Percentiles rank a stretch among this genome's conserved stretches.
phyloP scores from a whole-genome alignment of 306 rosid genomes.

The Abrus pulchellus region DNA sequence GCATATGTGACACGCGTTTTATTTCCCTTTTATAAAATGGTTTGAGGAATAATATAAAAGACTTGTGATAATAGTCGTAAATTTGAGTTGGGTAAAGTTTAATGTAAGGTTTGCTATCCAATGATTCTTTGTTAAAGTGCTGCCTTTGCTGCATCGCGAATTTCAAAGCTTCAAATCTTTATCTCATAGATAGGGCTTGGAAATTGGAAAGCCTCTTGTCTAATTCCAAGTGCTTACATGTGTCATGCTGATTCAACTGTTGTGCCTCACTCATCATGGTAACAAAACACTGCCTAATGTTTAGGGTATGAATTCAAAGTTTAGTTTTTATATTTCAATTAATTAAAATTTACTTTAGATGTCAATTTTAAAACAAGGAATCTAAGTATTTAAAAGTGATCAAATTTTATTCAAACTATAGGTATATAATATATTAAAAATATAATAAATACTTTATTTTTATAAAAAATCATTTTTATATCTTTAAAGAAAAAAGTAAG shows the following conservation, averaged over 20 bases:
- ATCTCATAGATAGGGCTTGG: neutral
- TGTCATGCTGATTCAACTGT: neutral
- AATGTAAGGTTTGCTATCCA: neutral
- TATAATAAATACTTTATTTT: too few relatives aligned
- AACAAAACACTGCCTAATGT: too few relatives aligned
- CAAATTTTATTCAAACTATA: too few relatives aligned
- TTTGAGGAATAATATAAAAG: neutral
- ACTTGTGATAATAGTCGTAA: neutral
- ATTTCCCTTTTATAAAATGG: neutral
- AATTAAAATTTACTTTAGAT: too few relatives aligned
- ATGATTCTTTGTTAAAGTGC: neutral
- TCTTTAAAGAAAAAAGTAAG: too few relatives aligned
- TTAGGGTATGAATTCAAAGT: too few relatives aligned
- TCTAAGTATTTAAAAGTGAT: too few relatives aligned
- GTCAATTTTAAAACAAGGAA: too few relatives aligned
- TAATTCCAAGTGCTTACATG: neutral
- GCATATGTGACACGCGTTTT: neutral
- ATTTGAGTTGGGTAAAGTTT: neutral
- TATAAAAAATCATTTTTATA: too few relatives aligned
- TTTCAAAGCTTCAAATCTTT: slow-evolving; percentile 4
- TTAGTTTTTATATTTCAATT: too few relatives aligned
- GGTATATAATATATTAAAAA: too few relatives aligned
- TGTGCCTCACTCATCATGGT: neutral
- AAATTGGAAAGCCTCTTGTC: neutral
- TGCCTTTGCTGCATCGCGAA: slow-evolving; percentile 16